Conservation (phyloP, 1,139 yeast genomes). For the Debaryomyces fabryi region DNA sequence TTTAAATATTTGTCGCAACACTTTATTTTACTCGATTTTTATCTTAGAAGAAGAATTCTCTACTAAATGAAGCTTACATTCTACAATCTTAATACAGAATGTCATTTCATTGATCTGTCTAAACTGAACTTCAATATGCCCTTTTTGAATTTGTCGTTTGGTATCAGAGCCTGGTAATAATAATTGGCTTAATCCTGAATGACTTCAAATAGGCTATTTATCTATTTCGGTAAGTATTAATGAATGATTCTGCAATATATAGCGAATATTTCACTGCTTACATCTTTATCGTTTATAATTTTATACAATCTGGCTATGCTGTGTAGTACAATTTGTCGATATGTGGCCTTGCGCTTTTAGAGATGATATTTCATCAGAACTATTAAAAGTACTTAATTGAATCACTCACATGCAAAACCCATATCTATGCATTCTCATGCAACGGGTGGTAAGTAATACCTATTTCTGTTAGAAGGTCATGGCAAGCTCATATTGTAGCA, state of each 20-base stretch:
- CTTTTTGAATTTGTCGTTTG: no score
- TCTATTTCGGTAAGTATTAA: not conserved
- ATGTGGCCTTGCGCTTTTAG: not conserved
- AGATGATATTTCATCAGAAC: not conserved
- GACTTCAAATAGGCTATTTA: not conserved
- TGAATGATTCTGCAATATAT: not conserved
- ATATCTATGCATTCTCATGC: not conserved
- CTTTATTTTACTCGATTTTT: not conserved
- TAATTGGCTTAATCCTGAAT: not conserved
- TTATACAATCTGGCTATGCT: not conserved
- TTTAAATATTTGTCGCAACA: not conserved
- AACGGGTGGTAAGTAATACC: not conserved
- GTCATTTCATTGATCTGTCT: no score
- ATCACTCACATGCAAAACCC: not conserved
- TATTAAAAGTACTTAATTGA: not conserved
- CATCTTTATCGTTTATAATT: not conserved
- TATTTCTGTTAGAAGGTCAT: not conserved
- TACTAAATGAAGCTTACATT: not conserved
- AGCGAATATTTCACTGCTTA: not conserved
- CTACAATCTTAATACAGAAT: not conserved
- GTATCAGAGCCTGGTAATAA: not conserved
- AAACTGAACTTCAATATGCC: no score
- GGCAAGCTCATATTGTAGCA: slow-evolving; percentile 7
- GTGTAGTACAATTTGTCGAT: not conserved
- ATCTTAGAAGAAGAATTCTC: not conserved